Evolutionary conservation across 1,284 basidiomycete species (phyloP).

Genomic region (Cutaneotrichosporon sp.): DNA sequence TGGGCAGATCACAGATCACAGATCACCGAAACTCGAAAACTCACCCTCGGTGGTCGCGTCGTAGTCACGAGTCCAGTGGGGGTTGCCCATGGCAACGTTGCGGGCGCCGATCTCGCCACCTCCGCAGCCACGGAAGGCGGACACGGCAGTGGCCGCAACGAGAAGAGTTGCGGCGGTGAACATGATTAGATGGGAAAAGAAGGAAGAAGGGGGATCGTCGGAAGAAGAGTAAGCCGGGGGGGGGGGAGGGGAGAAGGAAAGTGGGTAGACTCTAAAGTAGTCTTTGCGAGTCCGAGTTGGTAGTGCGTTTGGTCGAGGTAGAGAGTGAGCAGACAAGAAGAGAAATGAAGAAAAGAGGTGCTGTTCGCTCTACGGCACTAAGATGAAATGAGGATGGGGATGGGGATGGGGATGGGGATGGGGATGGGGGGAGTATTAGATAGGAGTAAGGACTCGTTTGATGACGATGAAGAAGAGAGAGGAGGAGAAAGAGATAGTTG

Average conservation of each 20-base stretch:
- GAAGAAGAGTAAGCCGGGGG: too few species aligned
- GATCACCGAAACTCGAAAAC: background rate
- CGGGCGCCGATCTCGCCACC: conserved; percentile 13
- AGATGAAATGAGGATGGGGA: background rate
- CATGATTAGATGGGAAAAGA: background rate
- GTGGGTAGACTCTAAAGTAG: background rate
- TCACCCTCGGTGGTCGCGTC: background rate
- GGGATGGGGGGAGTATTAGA: background rate
- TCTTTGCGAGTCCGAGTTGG: background rate
- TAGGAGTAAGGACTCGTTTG: too few species aligned
- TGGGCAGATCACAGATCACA: too few species aligned
- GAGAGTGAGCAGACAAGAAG: background rate
- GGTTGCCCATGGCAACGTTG: conserved; percentile 1
- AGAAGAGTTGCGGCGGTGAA: background rate
- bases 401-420: background rate
- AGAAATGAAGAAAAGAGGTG: background rate
- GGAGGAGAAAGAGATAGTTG: too few species aligned
- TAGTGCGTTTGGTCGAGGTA: too few species aligned
- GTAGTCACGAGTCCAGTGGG: conserved; percentile 1
- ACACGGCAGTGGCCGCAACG: conserved; percentile 1
- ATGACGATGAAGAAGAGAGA: too few species aligned
- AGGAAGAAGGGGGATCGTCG: too few species aligned
- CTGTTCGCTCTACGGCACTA: background rate
- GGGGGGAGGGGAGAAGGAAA: too few species aligned
- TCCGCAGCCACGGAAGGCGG: conserved; percentile 4